Conservation (phyloP, 2,329 filamentous ascomycete species). For the Endoconidiophora polonica region DNA sequence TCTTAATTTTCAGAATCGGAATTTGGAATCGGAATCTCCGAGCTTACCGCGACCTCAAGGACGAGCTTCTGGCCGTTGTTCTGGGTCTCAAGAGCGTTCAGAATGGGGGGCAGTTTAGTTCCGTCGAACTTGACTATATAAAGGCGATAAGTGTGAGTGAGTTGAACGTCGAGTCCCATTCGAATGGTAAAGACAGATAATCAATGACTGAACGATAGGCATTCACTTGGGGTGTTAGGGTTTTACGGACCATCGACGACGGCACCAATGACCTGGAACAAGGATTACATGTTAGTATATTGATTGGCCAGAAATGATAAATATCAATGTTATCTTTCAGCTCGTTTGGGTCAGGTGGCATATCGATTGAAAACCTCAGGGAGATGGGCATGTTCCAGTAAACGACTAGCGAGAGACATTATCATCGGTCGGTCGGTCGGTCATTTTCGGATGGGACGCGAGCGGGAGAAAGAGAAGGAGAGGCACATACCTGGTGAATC, state of each 20-base stretch:
- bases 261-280: slow-evolving; percentile 81
- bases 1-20: slow-evolving; percentile 3
- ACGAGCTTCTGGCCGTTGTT: slow-evolving; percentile 91
- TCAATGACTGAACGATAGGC: slow-evolving; percentile 13
- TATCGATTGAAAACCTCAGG: no score
- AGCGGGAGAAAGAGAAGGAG: not conserved
- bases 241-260: slow-evolving; percentile 79
- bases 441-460: not conserved
- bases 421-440: no score
- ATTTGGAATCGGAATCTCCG: slow-evolving; percentile 10
- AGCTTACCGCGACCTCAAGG: slow-evolving; percentile 81
- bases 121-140: slow-evolving; percentile 84
- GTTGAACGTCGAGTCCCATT: slow-evolving; percentile 6
- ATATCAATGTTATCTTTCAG: no score
- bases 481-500: slow-evolving; percentile 45
- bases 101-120: slow-evolving; percentile 86
- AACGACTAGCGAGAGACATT: no score
- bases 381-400: no score
- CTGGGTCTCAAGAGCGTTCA: slow-evolving; percentile 84
- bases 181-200: slow-evolving; percentile 1
- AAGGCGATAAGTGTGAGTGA: slow-evolving; percentile 10
- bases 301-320: not conserved
- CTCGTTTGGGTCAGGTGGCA: no score
- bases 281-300: slow-evolving; percentile 39
- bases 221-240: slow-evolving; percentile 8